Evolutionary conservation across 495 filamentous ascomycete genomes (phyloP).

Genomic region (Hyaloscypha finlandica): DNA sequence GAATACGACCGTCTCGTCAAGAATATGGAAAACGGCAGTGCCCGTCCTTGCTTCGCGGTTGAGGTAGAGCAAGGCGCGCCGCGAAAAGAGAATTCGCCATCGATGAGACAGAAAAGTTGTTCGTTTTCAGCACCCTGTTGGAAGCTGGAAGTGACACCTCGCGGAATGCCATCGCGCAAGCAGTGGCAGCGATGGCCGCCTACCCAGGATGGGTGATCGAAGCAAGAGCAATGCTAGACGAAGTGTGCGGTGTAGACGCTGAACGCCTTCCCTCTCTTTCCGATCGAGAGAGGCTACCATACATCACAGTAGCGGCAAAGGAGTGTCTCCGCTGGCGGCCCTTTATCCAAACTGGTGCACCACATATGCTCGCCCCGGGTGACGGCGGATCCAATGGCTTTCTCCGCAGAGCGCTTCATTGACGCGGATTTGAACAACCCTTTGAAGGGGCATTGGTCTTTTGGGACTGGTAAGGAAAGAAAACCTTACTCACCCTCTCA

Average conservation of each 20-base stretch:
- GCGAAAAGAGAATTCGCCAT: conserved; percentile 41
- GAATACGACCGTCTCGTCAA: conserved; percentile 41
- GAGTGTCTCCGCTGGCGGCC: conserved; percentile 20
- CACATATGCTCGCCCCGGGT: conserved; percentile 37
- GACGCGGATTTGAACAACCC: conserved; percentile 39
- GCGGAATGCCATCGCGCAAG: conserved; percentile 40
- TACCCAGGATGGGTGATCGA: conserved; percentile 36
- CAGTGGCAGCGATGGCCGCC: conserved; percentile 39
- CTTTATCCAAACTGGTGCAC: conserved; percentile 14
- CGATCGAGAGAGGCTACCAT: conserved; percentile 10
- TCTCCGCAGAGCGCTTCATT: conserved; percentile 51
- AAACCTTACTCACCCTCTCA: not conserved
- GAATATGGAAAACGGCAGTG: conserved; percentile 29
- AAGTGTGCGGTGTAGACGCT: conserved; percentile 36
- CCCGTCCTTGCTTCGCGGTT: conserved; percentile 33
- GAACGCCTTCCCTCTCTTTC: conserved; percentile 42
- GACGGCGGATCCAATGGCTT: conserved; percentile 38
- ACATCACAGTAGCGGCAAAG: conserved; percentile 18
- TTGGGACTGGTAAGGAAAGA: conserved; percentile 35
- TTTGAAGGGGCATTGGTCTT: conserved; percentile 40
- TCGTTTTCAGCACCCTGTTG: conserved; percentile 38
- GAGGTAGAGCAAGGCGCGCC: conserved; percentile 40
- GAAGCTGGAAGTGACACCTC: conserved; percentile 49
- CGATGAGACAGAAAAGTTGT: conserved; percentile 43
- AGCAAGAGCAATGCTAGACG: conserved; percentile 43